Conservation (phyloP, 2,329 filamentous ascomycete species). For the Phaeoacremonium minimum region DNA sequence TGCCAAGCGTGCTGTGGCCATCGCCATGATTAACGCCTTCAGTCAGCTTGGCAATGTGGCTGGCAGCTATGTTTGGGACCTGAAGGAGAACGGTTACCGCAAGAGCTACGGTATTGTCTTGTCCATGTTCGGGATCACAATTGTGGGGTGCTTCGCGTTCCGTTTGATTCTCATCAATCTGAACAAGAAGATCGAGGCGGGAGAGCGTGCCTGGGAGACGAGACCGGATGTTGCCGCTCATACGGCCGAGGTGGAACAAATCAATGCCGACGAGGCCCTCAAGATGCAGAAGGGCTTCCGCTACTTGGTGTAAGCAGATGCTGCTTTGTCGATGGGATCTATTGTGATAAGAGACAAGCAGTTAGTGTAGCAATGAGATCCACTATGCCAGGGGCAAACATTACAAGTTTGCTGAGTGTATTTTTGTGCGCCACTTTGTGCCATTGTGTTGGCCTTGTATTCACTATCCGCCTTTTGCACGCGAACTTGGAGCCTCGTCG, state of each 20-base stretch:
- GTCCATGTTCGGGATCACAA: constrained; percentile 59
- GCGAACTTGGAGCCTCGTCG: too few relatives aligned
- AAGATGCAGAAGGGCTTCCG: constrained; percentile 42
- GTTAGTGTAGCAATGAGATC: too few relatives aligned
- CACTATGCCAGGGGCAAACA: too few relatives aligned
- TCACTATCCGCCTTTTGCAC: too few relatives aligned
- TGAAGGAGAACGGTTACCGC: constrained; percentile 55
- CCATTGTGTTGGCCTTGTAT: too few relatives aligned
- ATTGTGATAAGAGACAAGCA: too few relatives aligned
- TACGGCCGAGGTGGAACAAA: constrained; percentile 31
- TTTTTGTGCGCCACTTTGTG: too few relatives aligned
- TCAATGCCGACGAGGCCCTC: constrained; percentile 37
- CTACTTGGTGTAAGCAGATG: constrained; percentile 39
- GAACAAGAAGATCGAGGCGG: constrained; percentile 42
- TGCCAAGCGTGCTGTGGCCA: constrained; percentile 56
- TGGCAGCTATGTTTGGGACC: constrained; percentile 59
- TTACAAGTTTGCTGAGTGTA: too few relatives aligned
- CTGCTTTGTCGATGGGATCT: too few relatives aligned
- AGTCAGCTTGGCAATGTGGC: constrained; percentile 55
- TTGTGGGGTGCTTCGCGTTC: constrained; percentile 46
- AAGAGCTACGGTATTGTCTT: constrained; percentile 62
- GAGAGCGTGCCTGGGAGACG: constrained; percentile 30
- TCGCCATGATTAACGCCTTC: constrained; percentile 57
- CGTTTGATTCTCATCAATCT: constrained; percentile 37
- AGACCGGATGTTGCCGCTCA: constrained; percentile 30